Evolutionary conservation across 176 grass and related monocot genomes (phyloP).

Genomic region (Bonia amplexicaulis): DNA sequence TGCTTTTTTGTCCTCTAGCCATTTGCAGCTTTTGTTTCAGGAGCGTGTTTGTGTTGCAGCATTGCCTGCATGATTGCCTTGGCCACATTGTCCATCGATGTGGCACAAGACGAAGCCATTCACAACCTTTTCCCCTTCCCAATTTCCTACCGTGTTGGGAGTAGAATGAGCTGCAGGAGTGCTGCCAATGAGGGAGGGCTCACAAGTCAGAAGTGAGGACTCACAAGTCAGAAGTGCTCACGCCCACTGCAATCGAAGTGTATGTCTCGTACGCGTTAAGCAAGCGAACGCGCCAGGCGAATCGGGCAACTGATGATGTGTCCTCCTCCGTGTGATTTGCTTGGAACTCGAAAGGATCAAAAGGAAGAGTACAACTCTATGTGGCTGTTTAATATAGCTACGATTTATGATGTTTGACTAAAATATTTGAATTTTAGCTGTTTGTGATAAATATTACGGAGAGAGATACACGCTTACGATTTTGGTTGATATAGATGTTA

Average conservation of each 20-base stretch:
- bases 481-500: too few relatives aligned
- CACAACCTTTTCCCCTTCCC: background rate
- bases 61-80: background rate
- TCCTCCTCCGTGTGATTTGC: background rate
- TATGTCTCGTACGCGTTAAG: background rate
- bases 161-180: background rate
- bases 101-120: background rate
- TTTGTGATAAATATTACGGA: too few relatives aligned
- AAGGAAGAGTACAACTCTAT: background rate
- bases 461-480: too few relatives aligned
- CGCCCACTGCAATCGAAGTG: background rate
- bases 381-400: too few relatives aligned
- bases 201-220: background rate
- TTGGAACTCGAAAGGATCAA: background rate
- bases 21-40: background rate
- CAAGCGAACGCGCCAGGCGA: background rate
- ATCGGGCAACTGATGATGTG: background rate
- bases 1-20: background rate
- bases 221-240: background rate
- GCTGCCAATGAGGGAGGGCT: background rate
- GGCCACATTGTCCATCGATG: background rate
- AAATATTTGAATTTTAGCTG: too few relatives aligned
- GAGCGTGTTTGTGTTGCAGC: background rate
- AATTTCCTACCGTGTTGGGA: background rate
- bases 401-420: too few relatives aligned